Evolutionary conservation across 78 protist species (phyloP).

Genomic region (Corallochytrium limacisporum): DNA sequence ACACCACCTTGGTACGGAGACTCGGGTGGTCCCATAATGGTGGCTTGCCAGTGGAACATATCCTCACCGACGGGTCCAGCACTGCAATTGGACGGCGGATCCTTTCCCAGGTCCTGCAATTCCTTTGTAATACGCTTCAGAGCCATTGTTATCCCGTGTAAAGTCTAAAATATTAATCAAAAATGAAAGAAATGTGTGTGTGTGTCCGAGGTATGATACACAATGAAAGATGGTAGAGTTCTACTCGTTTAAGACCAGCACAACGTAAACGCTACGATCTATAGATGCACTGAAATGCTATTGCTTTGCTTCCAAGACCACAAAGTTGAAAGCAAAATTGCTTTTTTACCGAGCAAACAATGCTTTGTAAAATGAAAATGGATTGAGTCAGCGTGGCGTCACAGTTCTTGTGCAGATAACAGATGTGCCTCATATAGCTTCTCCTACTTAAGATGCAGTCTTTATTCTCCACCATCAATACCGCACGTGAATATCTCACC

Average conservation of each 20-base stretch:
- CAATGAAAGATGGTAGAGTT: not conserved
- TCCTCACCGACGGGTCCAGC: constrained; percentile 86
- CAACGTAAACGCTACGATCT: not conserved
- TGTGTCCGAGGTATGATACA: not conserved
- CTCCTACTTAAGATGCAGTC: no score
- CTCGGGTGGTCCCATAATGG: constrained; percentile 74
- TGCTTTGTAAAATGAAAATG: no score
- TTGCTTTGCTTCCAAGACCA: no score
- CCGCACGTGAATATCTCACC: no score
- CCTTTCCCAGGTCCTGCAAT: constrained; percentile 66
- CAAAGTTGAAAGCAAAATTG: no score
- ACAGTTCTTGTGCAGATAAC: no score
- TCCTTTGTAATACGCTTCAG: constrained; percentile 56
- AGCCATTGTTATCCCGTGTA: constrained; percentile 47
- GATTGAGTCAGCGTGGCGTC: no score
- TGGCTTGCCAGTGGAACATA: constrained; percentile 86
- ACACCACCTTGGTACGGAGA: constrained; percentile 83
- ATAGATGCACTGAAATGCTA: not conserved
- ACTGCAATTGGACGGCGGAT: constrained; percentile 86
- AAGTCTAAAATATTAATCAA: no score
- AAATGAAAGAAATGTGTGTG: no score
- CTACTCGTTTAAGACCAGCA: not conserved
- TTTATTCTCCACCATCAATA: no score
- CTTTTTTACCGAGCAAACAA: no score
- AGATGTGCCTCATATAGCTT: no score